Evolutionary conservation across 345 rosid genomes (phyloP), one percentile per base, ranked within the genome.

Genomic region (Ricinus communis): DNA sequence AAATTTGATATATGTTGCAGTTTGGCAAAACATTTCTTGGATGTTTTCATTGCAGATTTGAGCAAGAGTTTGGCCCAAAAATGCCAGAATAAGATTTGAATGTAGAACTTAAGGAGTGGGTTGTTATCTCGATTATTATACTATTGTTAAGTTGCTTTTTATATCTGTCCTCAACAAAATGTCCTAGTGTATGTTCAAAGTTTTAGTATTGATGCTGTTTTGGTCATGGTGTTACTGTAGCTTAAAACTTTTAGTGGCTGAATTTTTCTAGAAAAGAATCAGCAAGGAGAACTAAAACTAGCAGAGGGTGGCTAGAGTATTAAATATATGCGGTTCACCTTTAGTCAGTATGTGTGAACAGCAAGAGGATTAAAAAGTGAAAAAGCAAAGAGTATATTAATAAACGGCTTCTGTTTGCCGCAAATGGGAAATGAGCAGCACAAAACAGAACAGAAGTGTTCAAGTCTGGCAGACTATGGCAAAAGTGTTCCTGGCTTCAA

Each of bases 81-180:
- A 62, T 63, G 14, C n/a, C 64, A 18, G 51, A 76, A 76, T 65
- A 70, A 47, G 51, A 38, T 22, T 55, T 31, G 11, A 68, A 36
- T 21, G 30, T 31, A 2, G 51, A 51, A 38, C 40, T 46, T 28
- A 31, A 27, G 36, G 31, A 59, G 30, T 59, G 31, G 45, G 36
- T 40, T 8, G 19, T 49, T 15, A 45, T 31, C 43, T 38, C 30
- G 1, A 4, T 43, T 4, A 25, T 55, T 45, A 21, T 54, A 52
- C 54, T 67, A 56, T 38, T 22, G 50, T 49, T 50, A 67, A 74
- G 33, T n/a, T 50, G 45, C 31, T 28, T 1, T 5, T 19, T 7
- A 6, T 65, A 3, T 45, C 11, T 58, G 30, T 50, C 51, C 19
- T 8, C 8, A 51, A 10, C 0, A 24, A 72, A 40, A 25, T 53